Base-by-base conservation (phyloP, 495 filamentous ascomycete species). In the Acidiella bohemica region DNA sequence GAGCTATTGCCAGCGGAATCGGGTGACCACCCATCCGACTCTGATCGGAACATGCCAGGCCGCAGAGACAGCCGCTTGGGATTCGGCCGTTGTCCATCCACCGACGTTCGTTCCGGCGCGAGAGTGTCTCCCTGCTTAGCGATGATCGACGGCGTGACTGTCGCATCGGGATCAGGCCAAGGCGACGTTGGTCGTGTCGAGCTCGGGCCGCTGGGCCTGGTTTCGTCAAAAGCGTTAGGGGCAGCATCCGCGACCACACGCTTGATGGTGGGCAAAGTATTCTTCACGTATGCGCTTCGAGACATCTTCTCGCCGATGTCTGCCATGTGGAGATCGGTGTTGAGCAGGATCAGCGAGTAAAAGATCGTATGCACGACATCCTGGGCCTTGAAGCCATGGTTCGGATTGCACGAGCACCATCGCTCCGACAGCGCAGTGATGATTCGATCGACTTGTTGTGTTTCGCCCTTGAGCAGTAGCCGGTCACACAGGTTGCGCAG, bases 231-330 rank as follows among this genome's bases (percentile, higher is more conserved):
- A 7, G 64, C 71, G 39, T 83, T 75, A 2, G 80, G 75, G 7
- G 67, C 71, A 18, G 76, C 70, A 42, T 92, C 84, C 24, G 68
- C 61, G 27, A 82, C 73, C 19, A 84, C 78, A 39, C 80, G 73
- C 22, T 75, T 75, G 36, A 96, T 78, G 2, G 88, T 94, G 4
- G 84, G 80, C 70, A 95, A 77, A 9, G 90, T 96, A 51, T 99
- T 99, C 60, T 90, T 92, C 55, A 96, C 72, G 56, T 94, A 99
- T 54, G 95, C 86, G 48, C 65, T 76, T 45, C 78, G 74, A 16
- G 86, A 94, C 90, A 99, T 99, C 64, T 92, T 93, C 55, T 82
- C 75, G 36, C 93, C 82, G 35, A 95, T 90, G 51, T 95, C 87
- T 39, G 87, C 86, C 45, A 94, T 61, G 53, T 99, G 87, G 29